Evolutionary conservation across 2,329 filamentous ascomycete species (phyloP), one percentile per base, ranked within the genome.

Genomic region (Xylaria sp.): DNA sequence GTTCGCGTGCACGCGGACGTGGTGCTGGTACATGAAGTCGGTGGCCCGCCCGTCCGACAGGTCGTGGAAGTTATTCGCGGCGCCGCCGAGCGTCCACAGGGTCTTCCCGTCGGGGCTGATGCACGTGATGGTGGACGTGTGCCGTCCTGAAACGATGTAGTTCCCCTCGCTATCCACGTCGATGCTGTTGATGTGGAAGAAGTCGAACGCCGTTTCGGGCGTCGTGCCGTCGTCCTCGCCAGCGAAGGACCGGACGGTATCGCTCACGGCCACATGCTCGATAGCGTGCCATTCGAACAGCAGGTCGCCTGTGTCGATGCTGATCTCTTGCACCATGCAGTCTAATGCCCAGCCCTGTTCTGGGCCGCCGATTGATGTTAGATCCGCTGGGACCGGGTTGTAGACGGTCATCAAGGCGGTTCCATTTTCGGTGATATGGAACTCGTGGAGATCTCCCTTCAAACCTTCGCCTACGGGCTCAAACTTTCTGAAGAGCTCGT

Each of bases 11-110:
- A 76, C 70, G 21, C 73, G 73, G 5, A 73, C 75, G 52, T 78
- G 74, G 63, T 78, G 77, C 65, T 79, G 76, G 72, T 76, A 78
- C 51, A 70, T 68, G 64, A 78, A 76, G 62, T 75, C 68, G 29
- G 73, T 76, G 9, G 76, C 76, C 3, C 55, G 65, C 10, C 75
- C 75, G 13, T 62, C 71, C 38, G 72, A 74, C 1, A 77, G 58
- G 54, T 79, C 77, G 11, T 35, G 13, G 57, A 78, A 79, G 44
- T 74, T 67, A 60, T 75, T 78, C n/a, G 66, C 47, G 19, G 67
- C 67, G 19, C 77, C 76, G 27, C 77, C 77, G 1, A 79, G 70
- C 0, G 68, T 70, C 77, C 77, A 79, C 21, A 77, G 62, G 1
- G 71, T 68, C 13, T 72, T 55, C 8, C 76, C 75, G 3, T 58